Conservation (phyloP, 768 basidiomycete genomes). For the Piloderma croceum region DNA sequence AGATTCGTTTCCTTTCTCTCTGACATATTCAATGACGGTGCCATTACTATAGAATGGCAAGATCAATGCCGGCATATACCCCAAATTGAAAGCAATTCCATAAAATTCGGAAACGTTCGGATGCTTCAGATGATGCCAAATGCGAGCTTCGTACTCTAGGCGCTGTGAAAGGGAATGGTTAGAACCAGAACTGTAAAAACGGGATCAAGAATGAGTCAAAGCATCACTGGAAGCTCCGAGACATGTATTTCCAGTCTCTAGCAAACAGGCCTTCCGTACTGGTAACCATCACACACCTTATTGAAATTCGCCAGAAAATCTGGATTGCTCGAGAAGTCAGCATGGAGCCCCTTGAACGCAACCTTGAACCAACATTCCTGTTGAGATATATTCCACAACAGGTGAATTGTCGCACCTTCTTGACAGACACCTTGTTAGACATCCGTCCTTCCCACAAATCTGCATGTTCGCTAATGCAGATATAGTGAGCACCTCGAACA, state of each 20-base stretch:
- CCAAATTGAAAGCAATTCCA: constrained; percentile 11
- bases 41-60: constrained; percentile 18
- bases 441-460: constrained; percentile 16
- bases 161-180: too few species aligned
- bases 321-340: too few species aligned
- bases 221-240: too few species aligned
- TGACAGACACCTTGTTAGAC: background rate
- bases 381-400: too few species aligned
- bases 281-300: too few species aligned
- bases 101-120: constrained; percentile 19
- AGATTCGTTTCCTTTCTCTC: too few species aligned
- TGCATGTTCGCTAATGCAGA: constrained; percentile 16
- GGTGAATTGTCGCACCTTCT: background rate
- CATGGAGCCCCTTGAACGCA: constrained; percentile 16
- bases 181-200: too few species aligned
- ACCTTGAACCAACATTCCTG: constrained; percentile 5
- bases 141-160: background rate
- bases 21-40: constrained; percentile 19
- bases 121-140: constrained; percentile 17
- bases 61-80: constrained; percentile 22
- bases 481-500: constrained; percentile 8
- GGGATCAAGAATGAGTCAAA: too few species aligned
- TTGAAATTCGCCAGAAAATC: too few species aligned
- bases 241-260: too few species aligned
- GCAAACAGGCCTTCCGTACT: too few species aligned